A percentile compares a stretch with the other conserved stretches of the same genome.
These are phyloP conservation scores for Saposhnikovia divaricata DNA, from an alignment of 129 eudicot genomes.

Conservation along the genomic window DNA sequence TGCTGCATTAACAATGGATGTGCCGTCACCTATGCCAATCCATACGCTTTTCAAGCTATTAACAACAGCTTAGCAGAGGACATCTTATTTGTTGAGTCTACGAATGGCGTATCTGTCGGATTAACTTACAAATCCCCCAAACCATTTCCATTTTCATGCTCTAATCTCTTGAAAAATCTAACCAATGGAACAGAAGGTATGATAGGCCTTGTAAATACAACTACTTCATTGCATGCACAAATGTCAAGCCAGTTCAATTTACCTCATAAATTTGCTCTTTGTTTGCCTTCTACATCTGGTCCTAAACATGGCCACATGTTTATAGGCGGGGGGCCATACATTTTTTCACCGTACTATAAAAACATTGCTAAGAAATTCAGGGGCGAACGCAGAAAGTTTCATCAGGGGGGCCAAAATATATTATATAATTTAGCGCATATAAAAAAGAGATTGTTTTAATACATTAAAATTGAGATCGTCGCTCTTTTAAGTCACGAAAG, in stretches of 20 bases:
- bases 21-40: constrained; percentile 16
- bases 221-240: constrained; percentile 24
- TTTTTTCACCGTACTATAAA: no score
- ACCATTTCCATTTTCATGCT: constrained; percentile 15
- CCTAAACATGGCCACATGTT: no score
- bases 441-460: no score
- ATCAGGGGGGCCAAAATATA: no score
- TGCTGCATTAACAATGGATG: constrained; percentile 36
- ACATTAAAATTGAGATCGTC: no score
- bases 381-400: no score
- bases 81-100: not conserved
- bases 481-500: no score
- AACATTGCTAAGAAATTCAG: no score
- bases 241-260: constrained; percentile 27
- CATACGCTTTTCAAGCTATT: not conserved
- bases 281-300: constrained; percentile 33
- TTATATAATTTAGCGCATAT: no score
- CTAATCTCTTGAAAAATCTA: constrained; percentile 17
- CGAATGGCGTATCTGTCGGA: not conserved
- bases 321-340: no score
- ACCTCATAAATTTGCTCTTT: constrained; percentile 27
- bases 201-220: constrained; percentile 34
- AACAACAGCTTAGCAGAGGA: constrained; percentile 21
- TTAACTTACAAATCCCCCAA: not conserved
- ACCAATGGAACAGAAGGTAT: constrained; percentile 26